These are phyloP conservation scores for Trichoderma orchidacearum DNA, from an alignment of 495 filamentous ascomycete species.

Conservation along the genomic window DNA sequence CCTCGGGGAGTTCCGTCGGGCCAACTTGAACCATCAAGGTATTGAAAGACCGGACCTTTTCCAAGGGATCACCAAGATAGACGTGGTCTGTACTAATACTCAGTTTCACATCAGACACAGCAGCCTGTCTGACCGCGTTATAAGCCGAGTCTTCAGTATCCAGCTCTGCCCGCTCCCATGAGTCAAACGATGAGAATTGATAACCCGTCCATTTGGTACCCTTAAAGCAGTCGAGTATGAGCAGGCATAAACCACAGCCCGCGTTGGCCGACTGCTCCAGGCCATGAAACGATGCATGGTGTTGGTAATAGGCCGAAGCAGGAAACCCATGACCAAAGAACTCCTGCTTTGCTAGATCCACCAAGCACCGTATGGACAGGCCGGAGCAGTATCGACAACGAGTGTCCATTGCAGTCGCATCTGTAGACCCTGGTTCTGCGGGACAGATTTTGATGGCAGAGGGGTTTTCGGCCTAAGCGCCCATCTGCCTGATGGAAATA, in stretches of 20 bases:
- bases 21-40: neutral
- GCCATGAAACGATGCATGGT: neutral
- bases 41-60: neutral
- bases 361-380: neutral
- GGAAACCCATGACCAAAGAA: neutral
- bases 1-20: neutral
- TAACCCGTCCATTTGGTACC: neutral
- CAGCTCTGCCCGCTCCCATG: neutral
- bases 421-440: too few species aligned
- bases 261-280: neutral
- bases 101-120: neutral
- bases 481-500: neutral
- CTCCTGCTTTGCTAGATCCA: neutral
- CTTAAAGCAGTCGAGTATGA: neutral
- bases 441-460: neutral
- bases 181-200: neutral
- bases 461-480: neutral
- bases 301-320: neutral
- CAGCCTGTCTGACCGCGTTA: neutral
- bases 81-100: neutral
- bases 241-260: neutral
- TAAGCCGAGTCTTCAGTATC: neutral
- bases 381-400: neutral
- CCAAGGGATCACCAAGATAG: neutral
- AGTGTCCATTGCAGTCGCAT: neutral